Base-by-base conservation (phyloP, 2,329 filamentous ascomycete genomes). In the Arachnomyces sp. region DNA sequence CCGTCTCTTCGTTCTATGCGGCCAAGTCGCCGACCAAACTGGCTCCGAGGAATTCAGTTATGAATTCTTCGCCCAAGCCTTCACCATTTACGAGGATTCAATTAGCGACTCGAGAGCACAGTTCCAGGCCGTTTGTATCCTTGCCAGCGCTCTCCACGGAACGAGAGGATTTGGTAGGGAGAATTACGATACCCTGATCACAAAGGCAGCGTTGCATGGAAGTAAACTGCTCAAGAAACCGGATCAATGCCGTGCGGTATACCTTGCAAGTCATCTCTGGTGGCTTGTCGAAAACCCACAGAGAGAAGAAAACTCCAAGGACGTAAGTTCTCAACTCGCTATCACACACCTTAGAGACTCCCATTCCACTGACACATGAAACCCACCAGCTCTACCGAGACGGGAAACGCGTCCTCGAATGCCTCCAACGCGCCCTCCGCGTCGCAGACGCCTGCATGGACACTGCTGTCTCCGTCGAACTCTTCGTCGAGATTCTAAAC, bases 381-480 rank as follows among this genome's bases (percentile, higher is more conserved):
- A 29, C 11, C 18, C 14, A 36, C 25, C 28, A 50, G 87, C 78
- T 94, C 35, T 98, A 98, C 65, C 90, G 92, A 43, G 92, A 98
- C 54, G 92, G 92, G 40, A 98, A 98, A 67, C 81, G 92, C 36
- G 92, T 98, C 2, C 77, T 98, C 4, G 92, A 98, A 63, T 98
- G 92, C 57, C 73, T 98, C 35, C 92, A 98, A 64, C 83, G 92
- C 41, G 92, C 92, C 8, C 79, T 98, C 7, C 82, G 93, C 28
- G 93, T 98, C 18, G 93, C 92, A 2, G 92, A 98, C 64, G 93
- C 92, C 5, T 98, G 92, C 68, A 98, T 98, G 92, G 93, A 98
- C 64, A 92, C 89, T 6, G 87, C 88, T 5, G 88, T 95, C 3
- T 95, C 88, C 2, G 92, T 98, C 34, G 93, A 98, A 66, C 75